Evolutionary conservation across 352 stramenopile species (phyloP).

Genomic region (Globisporangium canariense): DNA sequence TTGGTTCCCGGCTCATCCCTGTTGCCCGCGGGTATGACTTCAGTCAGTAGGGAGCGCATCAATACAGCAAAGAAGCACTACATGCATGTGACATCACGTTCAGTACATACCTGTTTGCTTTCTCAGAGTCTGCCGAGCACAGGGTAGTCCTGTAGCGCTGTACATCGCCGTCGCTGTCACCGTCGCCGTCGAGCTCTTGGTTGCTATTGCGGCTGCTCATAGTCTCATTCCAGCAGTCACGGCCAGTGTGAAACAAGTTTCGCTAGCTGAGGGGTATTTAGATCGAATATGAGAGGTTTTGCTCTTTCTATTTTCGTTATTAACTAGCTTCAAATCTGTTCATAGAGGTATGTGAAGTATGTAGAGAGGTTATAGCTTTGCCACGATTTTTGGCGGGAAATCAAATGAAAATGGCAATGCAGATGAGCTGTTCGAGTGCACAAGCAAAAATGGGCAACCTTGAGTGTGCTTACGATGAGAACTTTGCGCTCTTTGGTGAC

Average conservation of each 20-base stretch:
- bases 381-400: background rate
- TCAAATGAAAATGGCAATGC: background rate
- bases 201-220: conserved; percentile 17
- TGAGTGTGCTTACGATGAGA: background rate
- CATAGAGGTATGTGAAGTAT: background rate
- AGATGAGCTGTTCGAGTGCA: background rate
- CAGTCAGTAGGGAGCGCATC: background rate
- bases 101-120: background rate
- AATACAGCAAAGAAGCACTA: background rate
- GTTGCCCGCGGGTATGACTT: background rate
- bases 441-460: background rate
- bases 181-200: conserved; percentile 7
- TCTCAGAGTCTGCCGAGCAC: background rate
- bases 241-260: background rate
- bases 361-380: background rate
- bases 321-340: background rate
- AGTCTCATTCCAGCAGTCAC: conserved; percentile 1
- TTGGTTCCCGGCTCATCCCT: background rate
- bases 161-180: background rate
- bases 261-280: background rate
- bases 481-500: background rate
- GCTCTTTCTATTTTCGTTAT: background rate
- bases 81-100: background rate
- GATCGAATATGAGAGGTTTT: background rate
- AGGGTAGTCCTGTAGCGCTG: background rate